Percentiles rank a stretch among this genome's conserved stretches.
phyloP scores from a whole-genome alignment of 2,329 filamentous ascomycete species.

The Ascochyta koolunga region DNA sequence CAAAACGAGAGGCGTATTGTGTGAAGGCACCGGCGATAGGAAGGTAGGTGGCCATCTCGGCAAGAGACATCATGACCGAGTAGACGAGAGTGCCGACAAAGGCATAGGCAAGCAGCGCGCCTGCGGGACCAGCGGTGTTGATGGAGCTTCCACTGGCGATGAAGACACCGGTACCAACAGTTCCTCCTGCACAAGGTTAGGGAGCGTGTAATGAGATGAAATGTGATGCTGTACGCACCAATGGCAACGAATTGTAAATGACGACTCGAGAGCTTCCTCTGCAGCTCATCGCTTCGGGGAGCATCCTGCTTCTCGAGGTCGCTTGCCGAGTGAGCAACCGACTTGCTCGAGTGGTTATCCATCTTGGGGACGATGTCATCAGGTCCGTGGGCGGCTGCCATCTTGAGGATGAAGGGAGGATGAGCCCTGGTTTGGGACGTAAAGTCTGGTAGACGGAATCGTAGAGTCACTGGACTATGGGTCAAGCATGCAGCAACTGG shows the following conservation, averaged over 20 bases:
- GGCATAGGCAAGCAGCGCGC: slow-evolving; percentile 54
- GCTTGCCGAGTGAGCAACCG: slow-evolving; percentile 33
- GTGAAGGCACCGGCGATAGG: slow-evolving; percentile 79
- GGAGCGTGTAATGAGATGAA: neutral
- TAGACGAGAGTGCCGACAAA: slow-evolving; percentile 73
- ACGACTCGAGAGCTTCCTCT: slow-evolving; percentile 45
- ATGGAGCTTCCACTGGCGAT: slow-evolving; percentile 57
- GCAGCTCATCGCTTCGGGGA: slow-evolving; percentile 33
- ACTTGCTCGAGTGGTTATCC: slow-evolving; percentile 41
- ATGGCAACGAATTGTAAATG: slow-evolving; percentile 50
- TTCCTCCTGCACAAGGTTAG: slow-evolving; percentile 37
- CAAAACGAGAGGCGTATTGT: slow-evolving; percentile 75
- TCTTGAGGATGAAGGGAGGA: slow-evolving; percentile 19
- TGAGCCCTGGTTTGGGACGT: slow-evolving; percentile 19
- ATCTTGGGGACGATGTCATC: slow-evolving; percentile 36
- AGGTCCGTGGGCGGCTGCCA: slow-evolving; percentile 28
- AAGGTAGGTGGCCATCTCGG: slow-evolving; percentile 77
- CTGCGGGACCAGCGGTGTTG: slow-evolving; percentile 55
- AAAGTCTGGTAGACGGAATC: slow-evolving; percentile 15
- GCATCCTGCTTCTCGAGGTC: slow-evolving; percentile 47
- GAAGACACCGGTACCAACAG: slow-evolving; percentile 62
- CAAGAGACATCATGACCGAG: slow-evolving; percentile 70
- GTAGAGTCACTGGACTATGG: slow-evolving; percentile 23
- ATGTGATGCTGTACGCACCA: slow-evolving; percentile 27
- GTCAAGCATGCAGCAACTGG: slow-evolving; percentile 20